Conservation (phyloP, 495 filamentous ascomycete species). For the Bombardia bombarda region DNA sequence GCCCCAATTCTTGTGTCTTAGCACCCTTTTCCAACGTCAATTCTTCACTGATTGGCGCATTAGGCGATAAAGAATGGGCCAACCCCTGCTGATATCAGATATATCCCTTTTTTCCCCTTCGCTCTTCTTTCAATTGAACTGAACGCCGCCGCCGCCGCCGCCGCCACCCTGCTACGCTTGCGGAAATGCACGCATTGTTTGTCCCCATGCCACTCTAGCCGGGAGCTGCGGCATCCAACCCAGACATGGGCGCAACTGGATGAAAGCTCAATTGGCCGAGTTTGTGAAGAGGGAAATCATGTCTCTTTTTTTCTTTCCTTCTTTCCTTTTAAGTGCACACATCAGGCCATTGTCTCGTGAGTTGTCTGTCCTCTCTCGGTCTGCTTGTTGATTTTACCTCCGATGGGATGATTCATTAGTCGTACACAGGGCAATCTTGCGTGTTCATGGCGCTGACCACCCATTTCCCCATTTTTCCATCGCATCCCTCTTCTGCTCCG, state of each 20-base stretch:
- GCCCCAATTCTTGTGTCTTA: slow-evolving; percentile 8
- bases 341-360: too few relatives aligned
- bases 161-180: too few relatives aligned
- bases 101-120: not conserved
- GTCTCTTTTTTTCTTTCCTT: not conserved
- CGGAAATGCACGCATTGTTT: too few relatives aligned
- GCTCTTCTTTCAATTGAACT: not conserved
- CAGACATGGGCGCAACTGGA: too few relatives aligned
- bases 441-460: too few relatives aligned
- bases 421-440: not conserved
- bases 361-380: too few relatives aligned
- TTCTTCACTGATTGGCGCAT: slow-evolving; percentile 17
- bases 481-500: too few relatives aligned
- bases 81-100: slow-evolving; percentile 18
- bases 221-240: too few relatives aligned
- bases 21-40: slow-evolving; percentile 15
- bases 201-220: too few relatives aligned
- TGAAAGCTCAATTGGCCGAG: too few relatives aligned
- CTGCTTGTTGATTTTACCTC: not conserved
- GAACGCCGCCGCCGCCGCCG: too few relatives aligned
- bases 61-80: slow-evolving; percentile 3
- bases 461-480: too few relatives aligned
- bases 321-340: not conserved
- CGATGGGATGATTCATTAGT: not conserved
- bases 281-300: not conserved